Base-by-base conservation (phyloP, 345 rosid genomes). In the Hibiscus trionum region DNA sequence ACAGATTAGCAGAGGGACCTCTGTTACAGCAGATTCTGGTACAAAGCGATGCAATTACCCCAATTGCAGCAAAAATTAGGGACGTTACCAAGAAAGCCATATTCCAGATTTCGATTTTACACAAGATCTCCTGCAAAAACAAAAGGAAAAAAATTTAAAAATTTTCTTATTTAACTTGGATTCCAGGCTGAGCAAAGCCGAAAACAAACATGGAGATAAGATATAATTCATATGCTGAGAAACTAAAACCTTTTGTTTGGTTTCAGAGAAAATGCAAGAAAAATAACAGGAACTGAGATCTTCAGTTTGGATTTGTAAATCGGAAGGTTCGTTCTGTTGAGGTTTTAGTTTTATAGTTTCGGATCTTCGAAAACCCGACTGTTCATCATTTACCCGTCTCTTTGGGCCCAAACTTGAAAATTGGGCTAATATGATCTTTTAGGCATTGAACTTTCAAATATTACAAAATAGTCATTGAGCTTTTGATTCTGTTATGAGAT, bases 1-100 rank as follows among this genome's bases (percentile, higher is more conserved):
- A 96, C 98, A 93, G 81, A 80, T 93, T 96, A 11, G 99, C 75
- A 69, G 98, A 86, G 66, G 97, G 95, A 27, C 99, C 97, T 76
- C 83, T 84, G 81, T 85, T 89, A 90, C 88, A 96, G 86, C 97
- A 96, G 72, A 93, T 91, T 86, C 94, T 86, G 71, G 86, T 85
- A 80, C 93, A 91, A 57, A 96, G 79, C 11, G 90, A 85, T 31
- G 87, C 87, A 60, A 96, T 88, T 69, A 93, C 77, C 77, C 98
- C 98, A 73, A 89, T 75, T 81, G 87, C 90, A 15, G 73, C 77
- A 84, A 93, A 96, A 61, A 91, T 89, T 73, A 93, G 83, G 67
- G 90, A 87, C 69, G 97, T 96, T 26, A 93, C 84, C 56, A 93
- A 62, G 77, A 96, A 96, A 62, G 97, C 99, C 99, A 93, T 93